A percentile compares a stretch with the other conserved stretches of the same genome.
Conservation (phyloP, 768 basidiomycete species). For the Paxillus ammoniavirescens region DNA sequence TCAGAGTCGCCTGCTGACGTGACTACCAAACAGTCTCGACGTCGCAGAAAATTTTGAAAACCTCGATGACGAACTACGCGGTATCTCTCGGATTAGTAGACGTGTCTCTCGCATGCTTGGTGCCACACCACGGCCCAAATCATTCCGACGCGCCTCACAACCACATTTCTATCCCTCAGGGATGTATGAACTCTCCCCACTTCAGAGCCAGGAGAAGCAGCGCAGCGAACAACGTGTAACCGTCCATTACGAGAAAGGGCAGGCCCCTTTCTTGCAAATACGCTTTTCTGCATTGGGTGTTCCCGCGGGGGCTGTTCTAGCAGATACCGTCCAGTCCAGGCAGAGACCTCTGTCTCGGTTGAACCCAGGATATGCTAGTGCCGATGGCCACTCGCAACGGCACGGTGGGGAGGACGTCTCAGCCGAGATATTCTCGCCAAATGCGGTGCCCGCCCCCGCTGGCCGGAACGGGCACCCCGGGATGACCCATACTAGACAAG, state of each 20-base stretch:
- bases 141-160: slow-evolving; percentile 55
- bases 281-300: slow-evolving; percentile 52
- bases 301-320: slow-evolving; percentile 27
- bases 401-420: slow-evolving; percentile 2
- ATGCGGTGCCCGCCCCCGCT: not conserved
- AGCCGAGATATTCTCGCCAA: slow-evolving; percentile 10
- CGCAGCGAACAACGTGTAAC: slow-evolving; percentile 46
- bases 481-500: slow-evolving; percentile 8
- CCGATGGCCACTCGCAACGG: slow-evolving; percentile 1
- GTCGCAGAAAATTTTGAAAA: slow-evolving; percentile 49
- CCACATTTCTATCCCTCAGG: slow-evolving; percentile 23
- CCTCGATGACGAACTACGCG: slow-evolving; percentile 40
- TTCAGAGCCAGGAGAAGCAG: slow-evolving; percentile 5
- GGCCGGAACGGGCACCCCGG: slow-evolving; percentile 16
- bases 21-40: slow-evolving; percentile 43
- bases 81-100: slow-evolving; percentile 15
- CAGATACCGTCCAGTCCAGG: slow-evolving; percentile 14
- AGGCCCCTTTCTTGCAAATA: slow-evolving; percentile 50
- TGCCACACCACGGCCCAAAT: slow-evolving; percentile 52
- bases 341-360: slow-evolving; percentile 13
- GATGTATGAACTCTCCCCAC: slow-evolving; percentile 1
- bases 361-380: slow-evolving; percentile 1
- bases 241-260: slow-evolving; percentile 41
- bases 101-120: slow-evolving; percentile 46
- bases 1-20: not conserved